Evolutionary conservation across 179 eudicot species (phyloP), one percentile per base, ranked within the genome.

Genomic region (Silene noctiflora): DNA sequence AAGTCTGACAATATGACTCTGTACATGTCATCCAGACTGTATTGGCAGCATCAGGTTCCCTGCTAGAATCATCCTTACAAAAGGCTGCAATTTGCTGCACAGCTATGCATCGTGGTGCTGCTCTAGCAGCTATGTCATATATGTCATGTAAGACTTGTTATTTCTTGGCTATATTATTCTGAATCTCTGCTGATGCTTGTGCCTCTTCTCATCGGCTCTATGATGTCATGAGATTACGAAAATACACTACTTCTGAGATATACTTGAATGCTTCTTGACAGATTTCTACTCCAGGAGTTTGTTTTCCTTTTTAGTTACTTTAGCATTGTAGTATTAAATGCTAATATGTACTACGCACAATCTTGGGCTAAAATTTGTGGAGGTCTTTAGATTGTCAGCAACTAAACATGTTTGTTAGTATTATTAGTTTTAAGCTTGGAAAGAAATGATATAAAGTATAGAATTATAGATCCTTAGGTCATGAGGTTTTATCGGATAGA

Each of bases 91-190:
- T 93, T 80, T 96, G 97, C 71, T 89, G 96, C 83, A 96, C 98
- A 35, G 98, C 99, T 80, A 91, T 96, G 98, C 99, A 96, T 83
- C 98, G 99, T 72, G 99, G 98, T 86, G 99, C 98, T 78, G 98
- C 99, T 81, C 87, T 96, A 67, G 88, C 98, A 69, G 99, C 99
- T 76, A 91, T 96, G 99, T 87, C 99, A 42, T 96, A 86, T 86
- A 86, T 96, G 82, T 91, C 97, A 6, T 88, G 99, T 96, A 84
- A 88, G 97, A 75, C 68, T 67, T 7, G 19, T 58, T 1, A n/a
- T 69, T 60, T n/a, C 19, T 63, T 55, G 19, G 0, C 65, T 61
- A 16, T 75, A 35, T 21, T 76, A 6, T 21, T 55, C n/a, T 39
- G 51, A 78, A 44, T 51, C 14, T 72, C 22, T 60, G 59, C 13